These are phyloP conservation scores for Penicillium mononematosum DNA, from an alignment of 495 filamentous ascomycete genomes.

Conservation along the genomic window DNA sequence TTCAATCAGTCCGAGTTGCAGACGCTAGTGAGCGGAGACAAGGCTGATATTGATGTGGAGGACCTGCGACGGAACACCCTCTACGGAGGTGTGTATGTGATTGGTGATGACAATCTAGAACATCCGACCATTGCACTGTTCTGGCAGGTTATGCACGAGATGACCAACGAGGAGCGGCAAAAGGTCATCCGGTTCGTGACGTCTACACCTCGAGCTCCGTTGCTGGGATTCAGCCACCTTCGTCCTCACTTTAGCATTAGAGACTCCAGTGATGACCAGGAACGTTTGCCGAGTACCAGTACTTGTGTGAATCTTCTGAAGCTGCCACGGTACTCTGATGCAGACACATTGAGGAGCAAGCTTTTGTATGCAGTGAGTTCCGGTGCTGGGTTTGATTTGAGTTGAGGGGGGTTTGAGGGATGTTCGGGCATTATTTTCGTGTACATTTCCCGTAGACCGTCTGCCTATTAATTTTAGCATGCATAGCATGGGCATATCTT, in stretches of 20 bases:
- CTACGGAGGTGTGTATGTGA: conserved; percentile 82
- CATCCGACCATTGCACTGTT: conserved; percentile 84
- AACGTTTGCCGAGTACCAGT: conserved; percentile 88
- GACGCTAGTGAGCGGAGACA: conserved; percentile 84
- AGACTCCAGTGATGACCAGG: conserved; percentile 74
- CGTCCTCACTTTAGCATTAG: conserved; percentile 87
- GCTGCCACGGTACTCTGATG: conserved; percentile 75
- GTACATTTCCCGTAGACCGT: conserved; percentile 3
- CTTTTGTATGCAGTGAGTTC: conserved; percentile 87
- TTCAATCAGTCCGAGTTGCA: conserved; percentile 96
- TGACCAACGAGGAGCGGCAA: conserved; percentile 71
- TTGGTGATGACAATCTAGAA: conserved; percentile 83
- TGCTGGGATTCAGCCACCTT: conserved; percentile 85
- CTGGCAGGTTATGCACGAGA: conserved; percentile 81
- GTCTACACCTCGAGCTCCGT: conserved; percentile 84
- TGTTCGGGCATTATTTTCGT: conserved; percentile 6
- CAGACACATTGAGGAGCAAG: conserved; percentile 65
- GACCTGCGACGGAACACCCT: conserved; percentile 83
- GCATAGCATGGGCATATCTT: conserved; percentile 34
- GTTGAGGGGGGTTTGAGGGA: conserved; percentile 39
- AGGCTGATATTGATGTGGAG: conserved; percentile 77
- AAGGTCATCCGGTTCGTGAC: conserved; percentile 96
- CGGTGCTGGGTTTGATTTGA: conserved; percentile 93
- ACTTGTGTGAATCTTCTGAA: conserved; percentile 97
- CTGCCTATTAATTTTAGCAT: conserved; percentile 11